These are phyloP conservation scores for Saccharomycopsis fodiens DNA, from an alignment of 805 yeast genomes.

Conservation along the genomic window DNA sequence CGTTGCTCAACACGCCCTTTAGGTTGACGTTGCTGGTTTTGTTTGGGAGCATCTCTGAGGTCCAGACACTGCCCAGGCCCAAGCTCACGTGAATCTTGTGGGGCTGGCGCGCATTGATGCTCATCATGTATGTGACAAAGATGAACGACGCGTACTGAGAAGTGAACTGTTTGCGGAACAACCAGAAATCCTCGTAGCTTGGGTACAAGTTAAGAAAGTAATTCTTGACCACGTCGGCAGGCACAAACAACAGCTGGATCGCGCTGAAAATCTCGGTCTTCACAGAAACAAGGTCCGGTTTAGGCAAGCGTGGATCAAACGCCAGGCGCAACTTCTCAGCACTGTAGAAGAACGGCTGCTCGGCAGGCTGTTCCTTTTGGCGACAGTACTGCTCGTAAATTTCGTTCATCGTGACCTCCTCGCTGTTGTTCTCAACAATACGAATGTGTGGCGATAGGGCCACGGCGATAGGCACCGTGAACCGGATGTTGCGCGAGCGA, in stretches of 20 bases:
- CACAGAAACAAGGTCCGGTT: constrained; percentile 71
- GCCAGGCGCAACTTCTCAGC: constrained; percentile 83
- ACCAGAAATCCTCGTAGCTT: constrained; percentile 91
- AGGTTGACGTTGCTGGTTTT: constrained; percentile 36
- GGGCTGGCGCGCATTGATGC: constrained; percentile 87
- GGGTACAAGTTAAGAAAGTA: constrained; percentile 64
- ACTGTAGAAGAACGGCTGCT: constrained; percentile 82
- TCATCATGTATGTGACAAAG: constrained; percentile 89
- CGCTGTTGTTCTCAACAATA: constrained; percentile 71
- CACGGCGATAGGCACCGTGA: constrained; percentile 84
- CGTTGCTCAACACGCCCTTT: constrained; percentile 25
- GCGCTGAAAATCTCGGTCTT: constrained; percentile 86
- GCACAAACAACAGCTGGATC: constrained; percentile 80
- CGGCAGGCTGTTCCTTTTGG: constrained; percentile 63
- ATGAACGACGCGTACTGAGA: constrained; percentile 91
- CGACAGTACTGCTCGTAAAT: constrained; percentile 86
- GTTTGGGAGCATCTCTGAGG: constrained; percentile 85
- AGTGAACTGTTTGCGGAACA: constrained; percentile 90
- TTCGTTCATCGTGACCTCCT: constrained; percentile 67
- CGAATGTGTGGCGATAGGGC: constrained; percentile 94
- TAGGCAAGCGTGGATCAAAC: constrained; percentile 55
- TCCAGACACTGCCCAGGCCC: constrained; percentile 82
- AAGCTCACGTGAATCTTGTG: constrained; percentile 81
- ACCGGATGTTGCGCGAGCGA: constrained; percentile 74
- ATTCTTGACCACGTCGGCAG: constrained; percentile 72